These are phyloP conservation scores for Aspergillus phoenicis DNA, from an alignment of 2,329 filamentous ascomycete genomes.

Conservation along the genomic window DNA sequence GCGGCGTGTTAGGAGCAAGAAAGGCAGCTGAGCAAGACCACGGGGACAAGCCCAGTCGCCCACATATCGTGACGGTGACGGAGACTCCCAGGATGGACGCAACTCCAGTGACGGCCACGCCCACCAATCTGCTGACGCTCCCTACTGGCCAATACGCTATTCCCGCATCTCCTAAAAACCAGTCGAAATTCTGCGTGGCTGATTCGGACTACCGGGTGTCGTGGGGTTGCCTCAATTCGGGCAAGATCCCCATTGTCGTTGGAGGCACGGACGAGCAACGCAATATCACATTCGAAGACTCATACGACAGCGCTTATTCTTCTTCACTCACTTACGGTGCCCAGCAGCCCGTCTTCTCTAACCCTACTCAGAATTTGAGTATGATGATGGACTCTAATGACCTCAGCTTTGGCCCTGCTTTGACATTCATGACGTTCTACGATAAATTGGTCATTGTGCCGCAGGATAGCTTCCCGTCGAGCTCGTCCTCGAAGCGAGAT, in stretches of 20 bases:
- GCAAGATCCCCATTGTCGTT: constrained; percentile 38
- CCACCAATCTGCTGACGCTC: constrained; percentile 47
- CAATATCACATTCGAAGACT: constrained; percentile 42
- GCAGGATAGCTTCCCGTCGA: constrained; percentile 38
- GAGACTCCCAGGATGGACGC: constrained; percentile 54
- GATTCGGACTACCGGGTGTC: constrained; percentile 48
- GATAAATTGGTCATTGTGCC: constrained; percentile 64
- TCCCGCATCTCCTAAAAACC: constrained; percentile 51
- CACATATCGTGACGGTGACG: constrained; percentile 50
- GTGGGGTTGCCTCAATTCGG: constrained; percentile 53
- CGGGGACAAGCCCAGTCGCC: constrained; percentile 23
- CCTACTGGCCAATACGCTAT: constrained; percentile 55
- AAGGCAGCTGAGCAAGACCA: constrained; percentile 35
- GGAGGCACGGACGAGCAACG: constrained; percentile 28
- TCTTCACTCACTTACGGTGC: constrained; percentile 60
- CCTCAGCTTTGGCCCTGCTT: constrained; percentile 60
- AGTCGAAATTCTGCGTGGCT: constrained; percentile 53
- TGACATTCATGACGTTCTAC: constrained; percentile 64
- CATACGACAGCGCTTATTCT: constrained; percentile 31
- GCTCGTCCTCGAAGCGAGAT: constrained; percentile 32
- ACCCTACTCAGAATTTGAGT: constrained; percentile 50
- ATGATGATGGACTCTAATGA: constrained; percentile 62
- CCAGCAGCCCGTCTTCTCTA: constrained; percentile 57
- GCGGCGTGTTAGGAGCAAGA: constrained; percentile 54
- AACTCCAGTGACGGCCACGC: constrained; percentile 51